These are phyloP conservation scores for Sclerotinia minor DNA, from an alignment of 2,329 filamentous ascomycete genomes.

Conservation along the genomic window DNA sequence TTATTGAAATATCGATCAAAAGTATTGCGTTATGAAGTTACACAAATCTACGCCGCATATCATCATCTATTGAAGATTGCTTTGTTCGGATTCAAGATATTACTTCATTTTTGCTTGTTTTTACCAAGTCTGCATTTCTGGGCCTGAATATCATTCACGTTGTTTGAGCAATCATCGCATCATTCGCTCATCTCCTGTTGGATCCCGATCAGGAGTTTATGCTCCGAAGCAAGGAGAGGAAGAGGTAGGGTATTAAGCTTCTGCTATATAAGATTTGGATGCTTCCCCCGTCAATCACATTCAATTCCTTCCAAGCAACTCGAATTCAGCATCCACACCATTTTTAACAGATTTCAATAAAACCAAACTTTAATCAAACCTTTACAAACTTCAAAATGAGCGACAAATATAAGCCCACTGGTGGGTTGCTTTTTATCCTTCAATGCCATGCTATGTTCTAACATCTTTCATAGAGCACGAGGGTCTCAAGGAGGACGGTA, in stretches of 20 bases:
- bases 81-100: not conserved
- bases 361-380: conserved; percentile 1
- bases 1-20: not conserved
- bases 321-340: not conserved
- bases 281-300: not conserved
- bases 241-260: not conserved
- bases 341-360: not conserved
- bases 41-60: too few species aligned
- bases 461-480: conserved; percentile 42
- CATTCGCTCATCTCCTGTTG: not conserved
- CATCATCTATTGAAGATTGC: not conserved
- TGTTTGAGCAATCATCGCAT: not conserved
- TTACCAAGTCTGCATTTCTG: not conserved
- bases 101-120: not conserved
- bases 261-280: conserved; percentile 6
- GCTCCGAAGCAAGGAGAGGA: not conserved
- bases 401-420: conserved; percentile 31
- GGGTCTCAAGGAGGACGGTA: conserved; percentile 47
- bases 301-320: not conserved
- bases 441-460: not conserved
- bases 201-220: not conserved
- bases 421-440: not conserved
- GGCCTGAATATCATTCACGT: too few species aligned
- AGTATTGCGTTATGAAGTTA: not conserved
- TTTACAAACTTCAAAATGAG: conserved; percentile 27